Evolutionary conservation across 225 moss, liverwort and hornwort genomes (phyloP).

Genomic region (Thuidium tamariscinum): DNA sequence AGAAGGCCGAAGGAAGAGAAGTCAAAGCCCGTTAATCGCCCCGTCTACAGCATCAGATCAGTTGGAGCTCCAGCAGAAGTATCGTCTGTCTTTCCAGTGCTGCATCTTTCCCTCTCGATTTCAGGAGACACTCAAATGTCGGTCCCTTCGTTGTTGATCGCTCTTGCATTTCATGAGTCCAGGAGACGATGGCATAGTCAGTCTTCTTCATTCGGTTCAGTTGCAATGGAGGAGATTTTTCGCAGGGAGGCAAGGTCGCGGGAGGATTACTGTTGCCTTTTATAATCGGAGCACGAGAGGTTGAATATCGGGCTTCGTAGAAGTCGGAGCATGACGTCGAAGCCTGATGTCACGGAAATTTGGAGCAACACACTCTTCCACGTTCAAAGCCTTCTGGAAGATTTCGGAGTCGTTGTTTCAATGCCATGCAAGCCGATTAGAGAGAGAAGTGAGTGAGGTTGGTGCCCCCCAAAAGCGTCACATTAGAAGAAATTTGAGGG

Average conservation of each 20-base stretch:
- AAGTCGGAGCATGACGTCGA: neutral
- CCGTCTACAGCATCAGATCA: neutral
- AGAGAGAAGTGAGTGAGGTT: neutral
- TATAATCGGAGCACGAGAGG: neutral
- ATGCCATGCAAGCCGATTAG: neutral
- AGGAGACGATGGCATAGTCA: neutral
- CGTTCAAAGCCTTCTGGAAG: neutral
- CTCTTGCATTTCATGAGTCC: neutral
- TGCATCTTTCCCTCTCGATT: neutral
- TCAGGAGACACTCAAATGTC: neutral
- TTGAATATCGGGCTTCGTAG: neutral
- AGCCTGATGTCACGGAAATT: neutral
- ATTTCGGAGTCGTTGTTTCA: neutral
- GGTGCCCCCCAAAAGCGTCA: rapidly evolving
- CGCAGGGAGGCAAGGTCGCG: neutral
- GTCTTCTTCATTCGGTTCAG: neutral
- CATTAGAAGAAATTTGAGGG: too few species aligned
- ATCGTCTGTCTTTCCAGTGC: neutral
- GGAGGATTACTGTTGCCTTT: neutral
- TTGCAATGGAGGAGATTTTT: neutral
- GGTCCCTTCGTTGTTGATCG: neutral
- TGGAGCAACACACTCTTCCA: neutral
- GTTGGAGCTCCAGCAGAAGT: neutral
- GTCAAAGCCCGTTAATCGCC: neutral
- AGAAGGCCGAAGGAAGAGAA: neutral